Evolutionary conservation across 768 basidiomycete genomes (phyloP).

Genomic region (Boletus sp.): DNA sequence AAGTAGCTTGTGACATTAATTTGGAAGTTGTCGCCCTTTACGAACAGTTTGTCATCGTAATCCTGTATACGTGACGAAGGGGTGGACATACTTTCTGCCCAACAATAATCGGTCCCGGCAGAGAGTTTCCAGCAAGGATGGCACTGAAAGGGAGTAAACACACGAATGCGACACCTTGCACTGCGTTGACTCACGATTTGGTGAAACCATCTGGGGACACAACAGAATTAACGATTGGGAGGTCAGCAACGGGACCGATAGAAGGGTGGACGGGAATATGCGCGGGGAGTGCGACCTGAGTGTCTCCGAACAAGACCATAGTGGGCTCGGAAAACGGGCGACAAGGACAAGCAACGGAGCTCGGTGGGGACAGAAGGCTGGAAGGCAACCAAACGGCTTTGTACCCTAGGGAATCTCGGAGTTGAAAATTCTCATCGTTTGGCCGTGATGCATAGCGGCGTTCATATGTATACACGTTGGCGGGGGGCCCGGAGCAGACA

Average conservation of each 20-base stretch:
- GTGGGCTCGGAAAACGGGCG: neutral
- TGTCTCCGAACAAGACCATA: conserved; percentile 8
- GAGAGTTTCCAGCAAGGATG: conserved; percentile 37
- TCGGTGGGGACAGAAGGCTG: neutral
- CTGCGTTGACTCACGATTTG: conserved; percentile 17
- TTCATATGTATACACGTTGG: no score
- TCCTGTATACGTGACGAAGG: neutral
- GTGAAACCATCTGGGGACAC: conserved; percentile 38
- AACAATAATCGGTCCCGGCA: conserved; percentile 40
- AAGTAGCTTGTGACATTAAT: conserved; percentile 18
- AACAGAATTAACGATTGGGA: conserved; percentile 22
- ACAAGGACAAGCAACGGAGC: neutral
- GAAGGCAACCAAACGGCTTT: neutral
- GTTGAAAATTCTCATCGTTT: neutral
- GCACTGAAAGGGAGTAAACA: conserved; percentile 21
- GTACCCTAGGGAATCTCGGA: neutral
- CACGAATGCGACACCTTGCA: neutral
- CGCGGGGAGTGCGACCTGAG: conserved; percentile 1
- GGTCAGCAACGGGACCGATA: conserved; percentile 21
- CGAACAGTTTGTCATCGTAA: neutral
- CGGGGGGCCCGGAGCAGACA: no score
- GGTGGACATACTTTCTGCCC: conserved; percentile 32
- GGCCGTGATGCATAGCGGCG: no score
- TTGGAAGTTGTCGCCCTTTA: conserved; percentile 15
- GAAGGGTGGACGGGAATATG: conserved; percentile 1